Conservation (phyloP, 2,329 filamentous ascomycete genomes). For the Aureobasidium uvarum region DNA sequence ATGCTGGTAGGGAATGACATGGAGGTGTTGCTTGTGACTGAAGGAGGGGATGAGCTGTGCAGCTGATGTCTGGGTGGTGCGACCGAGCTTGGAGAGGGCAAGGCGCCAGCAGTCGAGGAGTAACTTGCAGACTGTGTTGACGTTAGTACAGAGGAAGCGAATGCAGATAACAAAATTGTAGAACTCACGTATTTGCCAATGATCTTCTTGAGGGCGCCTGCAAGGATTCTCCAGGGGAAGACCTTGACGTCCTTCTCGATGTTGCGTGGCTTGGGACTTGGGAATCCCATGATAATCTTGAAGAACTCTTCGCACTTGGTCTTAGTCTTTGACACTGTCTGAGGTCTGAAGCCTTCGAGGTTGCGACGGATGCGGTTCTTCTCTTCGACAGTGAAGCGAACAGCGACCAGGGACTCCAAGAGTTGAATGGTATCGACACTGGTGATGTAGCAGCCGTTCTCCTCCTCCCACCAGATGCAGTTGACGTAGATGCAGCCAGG, state of each 20-base stretch:
- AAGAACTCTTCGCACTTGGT: constrained; percentile 90
- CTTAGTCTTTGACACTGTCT: constrained; percentile 92
- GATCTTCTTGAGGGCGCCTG: constrained; percentile 90
- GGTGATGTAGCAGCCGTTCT: constrained; percentile 85
- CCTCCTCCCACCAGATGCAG: constrained; percentile 96
- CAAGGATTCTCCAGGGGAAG: constrained; percentile 91
- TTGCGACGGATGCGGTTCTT: constrained; percentile 98
- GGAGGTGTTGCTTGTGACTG: constrained; percentile 37
- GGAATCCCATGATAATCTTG: constrained; percentile 98
- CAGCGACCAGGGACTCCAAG: constrained; percentile 84
- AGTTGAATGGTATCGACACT: constrained; percentile 96
- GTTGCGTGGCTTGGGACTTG: constrained; percentile 89
- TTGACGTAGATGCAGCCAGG: constrained; percentile 90
- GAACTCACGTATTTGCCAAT: constrained; percentile 86
- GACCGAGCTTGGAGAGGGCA: constrained; percentile 37
- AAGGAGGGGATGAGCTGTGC: constrained; percentile 32
- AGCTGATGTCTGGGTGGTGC: constrained; percentile 35
- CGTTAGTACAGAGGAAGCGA: constrained; percentile 16
- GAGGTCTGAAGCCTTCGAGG: constrained; percentile 86
- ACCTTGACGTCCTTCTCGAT: constrained; percentile 99
- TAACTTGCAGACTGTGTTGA: constrained; percentile 61
- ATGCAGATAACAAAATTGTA: constrained; percentile 14
- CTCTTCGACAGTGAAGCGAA: constrained; percentile 90
- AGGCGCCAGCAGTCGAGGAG: constrained; percentile 59
- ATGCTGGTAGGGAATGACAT: constrained; percentile 36